Evolutionary conservation across 2,329 filamentous ascomycete species (phyloP).

Genomic region (Colletotrichum brevisporum): DNA sequence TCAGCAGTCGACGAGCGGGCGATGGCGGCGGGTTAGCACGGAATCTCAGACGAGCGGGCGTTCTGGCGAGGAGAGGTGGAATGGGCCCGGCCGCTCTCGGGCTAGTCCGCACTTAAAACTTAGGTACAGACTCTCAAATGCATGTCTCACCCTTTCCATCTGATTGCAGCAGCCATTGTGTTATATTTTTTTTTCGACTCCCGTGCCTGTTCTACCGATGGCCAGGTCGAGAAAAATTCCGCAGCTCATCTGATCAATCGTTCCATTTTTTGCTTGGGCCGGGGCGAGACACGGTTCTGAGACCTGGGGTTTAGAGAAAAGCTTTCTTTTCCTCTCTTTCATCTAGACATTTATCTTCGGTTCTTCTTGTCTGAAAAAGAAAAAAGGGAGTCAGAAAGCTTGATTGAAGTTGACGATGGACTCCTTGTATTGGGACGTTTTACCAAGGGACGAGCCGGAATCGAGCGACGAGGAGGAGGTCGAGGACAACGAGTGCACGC

Average conservation of each 20-base stretch:
- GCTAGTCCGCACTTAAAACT: too few species aligned
- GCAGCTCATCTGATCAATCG: conserved; percentile 5
- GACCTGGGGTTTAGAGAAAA: too few species aligned
- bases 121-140: neutral
- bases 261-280: too few species aligned
- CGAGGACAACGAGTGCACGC: neutral
- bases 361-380: neutral
- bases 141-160: neutral
- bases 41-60: neutral
- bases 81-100: too few species aligned
- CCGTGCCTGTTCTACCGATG: too few species aligned
- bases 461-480: neutral
- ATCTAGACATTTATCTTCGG: neutral
- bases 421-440: conserved; percentile 11
- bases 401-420: conserved; percentile 11
- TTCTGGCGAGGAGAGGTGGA: neutral
- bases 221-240: neutral
- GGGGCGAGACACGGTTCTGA: too few species aligned
- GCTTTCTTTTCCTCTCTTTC: too few species aligned
- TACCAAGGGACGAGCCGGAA: conserved; percentile 1
- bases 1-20: neutral
- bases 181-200: too few species aligned
- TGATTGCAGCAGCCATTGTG: neutral
- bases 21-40: neutral
- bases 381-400: neutral